A percentile compares a stretch with the other conserved stretches of the same genome.
phyloP scores from a whole-genome alignment of 2,329 filamentous ascomycete species.

The Fusarium pseudograminearum region DNA sequence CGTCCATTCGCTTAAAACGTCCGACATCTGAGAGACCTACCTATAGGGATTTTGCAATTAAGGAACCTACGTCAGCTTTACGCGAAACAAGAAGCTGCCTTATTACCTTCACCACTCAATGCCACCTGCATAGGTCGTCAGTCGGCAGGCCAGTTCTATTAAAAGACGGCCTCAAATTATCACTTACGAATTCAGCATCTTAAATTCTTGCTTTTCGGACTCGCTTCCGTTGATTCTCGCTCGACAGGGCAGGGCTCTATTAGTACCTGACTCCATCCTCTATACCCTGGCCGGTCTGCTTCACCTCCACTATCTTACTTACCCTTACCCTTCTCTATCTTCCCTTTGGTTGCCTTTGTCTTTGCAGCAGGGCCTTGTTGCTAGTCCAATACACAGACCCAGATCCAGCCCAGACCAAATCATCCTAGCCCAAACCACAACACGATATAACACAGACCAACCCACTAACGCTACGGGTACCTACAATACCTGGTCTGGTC shows the following conservation, averaged over 20 bases:
- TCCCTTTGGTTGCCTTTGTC: neutral
- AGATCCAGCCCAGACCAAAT: conserved; percentile 5
- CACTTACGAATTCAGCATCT: neutral
- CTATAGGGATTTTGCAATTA: neutral
- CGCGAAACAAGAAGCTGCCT: conserved; percentile 6
- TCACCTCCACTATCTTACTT: conserved; percentile 13
- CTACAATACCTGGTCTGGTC: conserved; percentile 17
- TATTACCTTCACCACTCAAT: neutral
- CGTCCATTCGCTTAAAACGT: conserved; percentile 13
- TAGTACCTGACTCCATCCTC: conserved; percentile 5
- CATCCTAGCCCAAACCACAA: conserved; percentile 5
- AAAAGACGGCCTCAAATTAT: neutral
- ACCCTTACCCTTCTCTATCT: neutral
- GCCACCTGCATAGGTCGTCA: neutral
- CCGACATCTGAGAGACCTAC: conserved; percentile 1
- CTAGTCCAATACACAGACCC: conserved; percentile 5
- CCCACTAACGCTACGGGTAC: conserved; percentile 29
- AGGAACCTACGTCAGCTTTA: conserved; percentile 7
- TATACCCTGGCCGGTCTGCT: neutral
- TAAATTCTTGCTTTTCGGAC: conserved; percentile 1
- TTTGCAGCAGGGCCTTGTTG: conserved; percentile 2
- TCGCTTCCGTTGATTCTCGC: neutral
- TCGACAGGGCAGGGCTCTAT: conserved; percentile 2
- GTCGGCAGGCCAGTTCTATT: neutral
- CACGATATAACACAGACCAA: conserved; percentile 12